These are phyloP conservation scores for Xylariomycetidae sp. DNA, from an alignment of 2,329 filamentous ascomycete genomes.

Conservation along the genomic window DNA sequence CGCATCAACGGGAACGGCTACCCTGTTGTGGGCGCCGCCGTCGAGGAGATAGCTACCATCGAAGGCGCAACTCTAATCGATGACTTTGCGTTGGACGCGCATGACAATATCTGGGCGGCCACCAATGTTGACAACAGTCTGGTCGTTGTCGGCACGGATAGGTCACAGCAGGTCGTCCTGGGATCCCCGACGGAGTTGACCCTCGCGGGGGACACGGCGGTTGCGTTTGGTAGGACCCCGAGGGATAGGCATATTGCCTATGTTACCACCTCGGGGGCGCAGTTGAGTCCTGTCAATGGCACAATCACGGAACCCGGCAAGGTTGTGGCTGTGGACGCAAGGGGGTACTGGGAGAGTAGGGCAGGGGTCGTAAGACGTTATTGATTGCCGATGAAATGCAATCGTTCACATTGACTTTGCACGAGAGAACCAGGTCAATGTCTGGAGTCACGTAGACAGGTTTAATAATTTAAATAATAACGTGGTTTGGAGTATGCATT, in stretches of 20 bases:
- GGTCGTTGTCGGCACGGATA: constrained; percentile 3
- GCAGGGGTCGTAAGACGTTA: no score
- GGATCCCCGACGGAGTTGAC: constrained; percentile 7
- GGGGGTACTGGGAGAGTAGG: no score
- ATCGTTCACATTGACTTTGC: no score
- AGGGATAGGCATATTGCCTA: constrained; percentile 9
- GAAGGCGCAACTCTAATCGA: constrained; percentile 4
- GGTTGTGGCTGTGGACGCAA: constrained; percentile 13
- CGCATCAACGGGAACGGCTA: constrained; percentile 8
- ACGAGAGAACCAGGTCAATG: no score
- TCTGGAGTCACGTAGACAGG: no score
- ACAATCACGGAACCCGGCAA: constrained; percentile 12
- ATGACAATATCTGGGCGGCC: constrained; percentile 10
- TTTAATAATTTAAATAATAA: no score
- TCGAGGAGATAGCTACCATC: constrained; percentile 8
- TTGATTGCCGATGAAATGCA: no score
- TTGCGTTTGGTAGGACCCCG: constrained; percentile 7
- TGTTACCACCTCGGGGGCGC: constrained; percentile 9
- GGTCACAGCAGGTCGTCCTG: constrained; percentile 1
- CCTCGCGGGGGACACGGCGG: constrained; percentile 6
- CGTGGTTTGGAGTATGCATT: no score
- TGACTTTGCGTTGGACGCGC: constrained; percentile 10
- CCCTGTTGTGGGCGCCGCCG: constrained; percentile 1
- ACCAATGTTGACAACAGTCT: constrained; percentile 10
- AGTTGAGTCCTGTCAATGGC: constrained; percentile 11